These are phyloP conservation scores for Podaxis carcinomalis DNA, from an alignment of 768 basidiomycete genomes.

Conservation along the genomic window DNA sequence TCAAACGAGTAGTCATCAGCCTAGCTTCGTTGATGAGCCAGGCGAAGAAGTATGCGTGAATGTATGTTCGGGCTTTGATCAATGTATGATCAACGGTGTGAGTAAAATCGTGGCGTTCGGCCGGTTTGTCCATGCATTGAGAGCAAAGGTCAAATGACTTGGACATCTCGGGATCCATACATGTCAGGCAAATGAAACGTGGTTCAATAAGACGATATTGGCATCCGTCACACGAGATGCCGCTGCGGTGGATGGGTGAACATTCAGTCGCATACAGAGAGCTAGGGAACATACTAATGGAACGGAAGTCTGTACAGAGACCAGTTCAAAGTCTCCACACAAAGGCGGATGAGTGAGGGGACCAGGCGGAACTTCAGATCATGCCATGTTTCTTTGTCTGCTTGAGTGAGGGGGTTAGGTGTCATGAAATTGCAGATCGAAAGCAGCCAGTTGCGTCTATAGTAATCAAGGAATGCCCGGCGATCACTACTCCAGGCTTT, in stretches of 20 bases:
- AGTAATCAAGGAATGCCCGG: slow-evolving; percentile 27
- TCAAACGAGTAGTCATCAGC: not conserved
- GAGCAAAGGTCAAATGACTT: slow-evolving; percentile 10
- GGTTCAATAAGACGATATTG: slow-evolving; percentile 26
- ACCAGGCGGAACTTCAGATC: slow-evolving; percentile 26
- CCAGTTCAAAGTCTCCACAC: slow-evolving; percentile 27
- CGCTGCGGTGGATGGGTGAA: slow-evolving; percentile 10
- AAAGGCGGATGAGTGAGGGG: slow-evolving; percentile 30
- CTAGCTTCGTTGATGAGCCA: slow-evolving; percentile 3
- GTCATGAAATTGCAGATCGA: slow-evolving; percentile 22
- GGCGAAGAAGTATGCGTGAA: not conserved
- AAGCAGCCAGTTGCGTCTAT: slow-evolving; percentile 24
- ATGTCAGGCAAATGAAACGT: slow-evolving; percentile 27
- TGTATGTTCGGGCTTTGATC: not conserved
- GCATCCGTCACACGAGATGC: slow-evolving; percentile 30
- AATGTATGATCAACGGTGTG: slow-evolving; percentile 7
- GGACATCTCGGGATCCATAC: slow-evolving; percentile 29
- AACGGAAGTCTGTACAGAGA: slow-evolving; percentile 32
- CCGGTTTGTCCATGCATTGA: not conserved
- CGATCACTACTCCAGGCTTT: slow-evolving; percentile 26
- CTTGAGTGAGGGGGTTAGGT: slow-evolving; percentile 20
- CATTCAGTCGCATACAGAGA: not conserved
- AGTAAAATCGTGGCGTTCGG: not conserved
- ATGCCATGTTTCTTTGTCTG: slow-evolving; percentile 25
- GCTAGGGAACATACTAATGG: slow-evolving; percentile 25